Evolutionary conservation across 768 basidiomycete genomes (phyloP).

Genomic region (Boletus rex-veris): DNA sequence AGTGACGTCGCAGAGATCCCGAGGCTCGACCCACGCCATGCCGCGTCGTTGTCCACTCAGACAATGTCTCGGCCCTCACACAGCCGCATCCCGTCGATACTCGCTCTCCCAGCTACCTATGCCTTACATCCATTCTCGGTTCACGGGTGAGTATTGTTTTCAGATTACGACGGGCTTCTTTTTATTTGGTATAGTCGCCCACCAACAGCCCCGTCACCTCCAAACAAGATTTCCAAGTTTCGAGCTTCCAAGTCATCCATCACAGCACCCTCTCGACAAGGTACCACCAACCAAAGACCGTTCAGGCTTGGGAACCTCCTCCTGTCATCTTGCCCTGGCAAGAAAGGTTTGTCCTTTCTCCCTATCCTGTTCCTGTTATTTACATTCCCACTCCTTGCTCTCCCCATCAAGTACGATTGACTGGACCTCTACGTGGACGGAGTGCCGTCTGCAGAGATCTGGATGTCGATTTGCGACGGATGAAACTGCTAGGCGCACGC

Average conservation of each 20-base stretch:
- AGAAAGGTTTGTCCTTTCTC: conserved; percentile 60
- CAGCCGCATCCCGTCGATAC: conserved; percentile 6
- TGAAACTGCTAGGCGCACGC: conserved; percentile 67
- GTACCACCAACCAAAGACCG: conserved; percentile 12
- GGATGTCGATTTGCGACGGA: conserved; percentile 68
- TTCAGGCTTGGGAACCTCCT: conserved; percentile 76
- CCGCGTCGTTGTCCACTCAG: conserved; percentile 3
- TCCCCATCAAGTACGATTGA: conserved; percentile 53
- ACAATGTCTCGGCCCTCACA: conserved; percentile 1
- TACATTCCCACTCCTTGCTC: not conserved
- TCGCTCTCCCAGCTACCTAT: conserved; percentile 9
- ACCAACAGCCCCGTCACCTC: conserved; percentile 16
- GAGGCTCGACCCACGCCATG: not conserved
- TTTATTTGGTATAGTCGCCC: conserved; percentile 14
- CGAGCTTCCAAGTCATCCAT: conserved; percentile 7
- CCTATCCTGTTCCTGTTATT: not conserved
- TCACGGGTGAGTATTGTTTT: conserved; percentile 12
- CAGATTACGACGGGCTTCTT: not conserved
- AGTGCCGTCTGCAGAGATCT: conserved; percentile 82
- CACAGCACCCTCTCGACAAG: conserved; percentile 4
- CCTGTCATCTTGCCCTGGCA: conserved; percentile 91
- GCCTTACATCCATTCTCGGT: conserved; percentile 15
- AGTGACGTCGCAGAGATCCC: not conserved
- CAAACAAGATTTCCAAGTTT: conserved; percentile 12
- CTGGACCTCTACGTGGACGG: conserved; percentile 74